Base-by-base conservation (phyloP, 75 land plant genomes). In the Selaginella tamariscina region DNA sequence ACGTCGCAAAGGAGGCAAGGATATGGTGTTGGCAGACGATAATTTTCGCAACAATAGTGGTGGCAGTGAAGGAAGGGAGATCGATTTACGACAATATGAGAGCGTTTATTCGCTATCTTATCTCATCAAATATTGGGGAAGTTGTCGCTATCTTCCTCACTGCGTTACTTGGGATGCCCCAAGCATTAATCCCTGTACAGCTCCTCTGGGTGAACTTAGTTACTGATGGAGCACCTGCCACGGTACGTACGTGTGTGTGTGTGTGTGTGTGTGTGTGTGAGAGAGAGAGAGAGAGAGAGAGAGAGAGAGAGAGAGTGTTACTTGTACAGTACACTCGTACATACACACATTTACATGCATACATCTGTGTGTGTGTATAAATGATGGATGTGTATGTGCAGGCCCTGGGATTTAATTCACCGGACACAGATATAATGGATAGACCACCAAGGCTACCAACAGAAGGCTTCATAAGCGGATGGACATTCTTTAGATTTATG, bases 11-110 rank as follows among this genome's bases (percentile, higher is more conserved):
- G 54, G 77, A 75, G 64, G 77, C 77, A 5, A 68, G 56, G 77
- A 75, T 68, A 75, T 75, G 77, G 72, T 75, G 0, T 57, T 75
- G 30, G 77, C 73, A 1, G 77, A 75, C 55, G 77, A 75, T 33
- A 55, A 75, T 56, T 75, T 75, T 15, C 30, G 73, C 72, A 11
- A 75, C 77, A n/a, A 75, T 75, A 22, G 77, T 75, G 15, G 32
- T 56, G 1, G 72, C 79, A 2, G 69, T 75, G 1, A 63, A 32
- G 22, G 77, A 75, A 32, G 77, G 77, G 1, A 32, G 79, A 24
- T 55, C 79, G 2, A 77, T 77, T 15, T 77, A 77, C 60, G 70
- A 67, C 70, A 77, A 77, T 66, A 77, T 77, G 82, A 80, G 76
- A 24, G 70, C 75, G 2, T 77, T 77, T 56, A 77, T 77, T 20